A percentile compares a stretch with the other conserved stretches of the same genome.
Conservation (phyloP, 192 early-diverging fungal genomes). For the Backusella australiensis region DNA sequence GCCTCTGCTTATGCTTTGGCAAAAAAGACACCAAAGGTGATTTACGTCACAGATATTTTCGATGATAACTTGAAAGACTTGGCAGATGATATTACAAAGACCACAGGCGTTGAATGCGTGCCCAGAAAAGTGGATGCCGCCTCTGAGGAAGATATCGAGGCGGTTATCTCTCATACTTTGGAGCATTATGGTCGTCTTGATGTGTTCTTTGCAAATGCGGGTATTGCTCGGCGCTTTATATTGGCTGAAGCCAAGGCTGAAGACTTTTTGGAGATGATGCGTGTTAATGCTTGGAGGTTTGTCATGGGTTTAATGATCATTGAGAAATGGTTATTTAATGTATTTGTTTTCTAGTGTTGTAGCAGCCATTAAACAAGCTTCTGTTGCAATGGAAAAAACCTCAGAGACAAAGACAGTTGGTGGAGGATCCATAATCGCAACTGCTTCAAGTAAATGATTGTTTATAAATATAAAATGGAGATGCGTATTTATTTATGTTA, state of each 20-base stretch:
- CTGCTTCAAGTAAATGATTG: conserved; percentile 37
- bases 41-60: conserved; percentile 43
- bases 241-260: conserved; percentile 24
- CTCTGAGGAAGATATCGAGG: conserved; percentile 37
- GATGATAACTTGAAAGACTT: conserved; percentile 33
- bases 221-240: conserved; percentile 21
- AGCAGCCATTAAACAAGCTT: conserved; percentile 45
- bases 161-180: conserved; percentile 41
- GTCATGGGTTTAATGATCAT: neutral
- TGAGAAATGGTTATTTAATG: neutral
- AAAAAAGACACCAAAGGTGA: conserved; percentile 26
- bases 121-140: conserved; percentile 41
- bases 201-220: conserved; percentile 56
- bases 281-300: conserved; percentile 32
- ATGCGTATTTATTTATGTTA: neutral
- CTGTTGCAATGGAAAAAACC: conserved; percentile 34
- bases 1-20: conserved; percentile 25
- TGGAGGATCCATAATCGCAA: conserved; percentile 48
- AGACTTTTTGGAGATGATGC: conserved; percentile 32
- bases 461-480: neutral
- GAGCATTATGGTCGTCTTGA: conserved; percentile 44
- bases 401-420: conserved; percentile 20
- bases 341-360: conserved; percentile 31
- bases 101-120: conserved; percentile 28
- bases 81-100: conserved; percentile 29